Base-by-base conservation (phyloP, 1,139 yeast genomes). In the Pichia sp. region DNA sequence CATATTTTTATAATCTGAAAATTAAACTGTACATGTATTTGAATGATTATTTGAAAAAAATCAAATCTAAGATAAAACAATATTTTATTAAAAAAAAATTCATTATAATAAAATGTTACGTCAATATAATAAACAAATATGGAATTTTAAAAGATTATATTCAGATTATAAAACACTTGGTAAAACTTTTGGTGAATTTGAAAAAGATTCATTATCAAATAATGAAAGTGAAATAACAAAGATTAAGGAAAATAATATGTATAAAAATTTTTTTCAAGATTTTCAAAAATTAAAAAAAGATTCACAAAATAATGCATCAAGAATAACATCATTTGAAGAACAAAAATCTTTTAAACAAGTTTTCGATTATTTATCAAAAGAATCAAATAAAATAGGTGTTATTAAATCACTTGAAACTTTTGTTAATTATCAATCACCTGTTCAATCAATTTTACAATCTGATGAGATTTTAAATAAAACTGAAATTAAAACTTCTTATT, bases 321-420 rank as follows among this genome's bases (percentile, higher is more conserved):
- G 53, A 34, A 46, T 55, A 29, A 50, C 63, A 4, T 58, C 63
- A 0, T 54, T 59, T 37, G 61, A 61, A 35, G 65, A 61, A 39
- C 62, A 58, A 39, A 57, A 59, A 42, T 57, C 63, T 5, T 61
- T 60, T 40, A 53, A 58, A 39, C 54, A 54, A 36, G 58, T 60
- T 9, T 58, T 61, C 20, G 55, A 57, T 34, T 57, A 58, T 43
- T 43, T 60, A 36, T 51, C 55, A 40, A 51, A 54, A 34, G 52
- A 54, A 23, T 46, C 54, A 12, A 55, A 54, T 30, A 46, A 54
- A 12, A 46, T 55, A 1, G 60, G 62, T 4, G 49, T 58, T 22
- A 53, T 60, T 7, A 54, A 57, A 27, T 56, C 63, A 1, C 41
- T 58, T 11, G 51, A 52, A 33, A 51, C 53, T 27, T 51, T 52